Evolutionary conservation across 495 filamentous ascomycete species (phyloP), one percentile per base, ranked within the genome.

Genomic region (Talaromyces trachyspermus): DNA sequence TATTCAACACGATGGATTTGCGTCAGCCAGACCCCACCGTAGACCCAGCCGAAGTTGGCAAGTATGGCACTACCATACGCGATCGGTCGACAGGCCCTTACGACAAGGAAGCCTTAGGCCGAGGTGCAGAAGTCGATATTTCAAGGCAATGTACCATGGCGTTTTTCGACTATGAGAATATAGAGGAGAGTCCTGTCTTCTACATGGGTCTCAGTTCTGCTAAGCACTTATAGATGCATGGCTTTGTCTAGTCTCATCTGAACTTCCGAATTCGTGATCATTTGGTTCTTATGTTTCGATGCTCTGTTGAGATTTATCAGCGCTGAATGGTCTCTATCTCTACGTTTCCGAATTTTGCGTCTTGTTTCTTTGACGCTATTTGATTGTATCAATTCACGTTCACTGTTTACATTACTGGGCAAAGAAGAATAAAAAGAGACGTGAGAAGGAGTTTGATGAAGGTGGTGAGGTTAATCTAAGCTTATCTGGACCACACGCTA

Each of bases 71-170:
- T 6, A 14, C 17, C 25, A 26, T 43, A 26, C 41, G 25, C 24
- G 25, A 43, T 26, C 23, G 41, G 3, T 6, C 15, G 15, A 43
- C 41, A 15, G 41, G 41, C 15, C 7, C 41, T n/a, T 43, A 43
- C 41, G 41, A 43, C 17, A 43, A 30, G 12, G 41, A 24, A 17
- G 41, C 41, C 9, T 29, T 43, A 5, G 11, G 26, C 3, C 7
- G 41, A 5, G 24, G 41, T 14, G 41, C 26, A 27, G 41, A 43
- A 30, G 41, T 43, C 9, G 41, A 43, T 10, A 43, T 43, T 27
- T 43, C 41, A n/a, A 24, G 41, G 29, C 22, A 29, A n/a, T 25
- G 22, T 29, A 43, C 22, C 6, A 43, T 43, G 25, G 41, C 41
- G 7, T 43, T 43, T 18, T 10, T 43, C 4, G 41, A 43, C n/a